Evolutionary conservation across 805 yeast species (phyloP), one percentile per base, ranked within the genome.

Genomic region (Candida boleticola): DNA sequence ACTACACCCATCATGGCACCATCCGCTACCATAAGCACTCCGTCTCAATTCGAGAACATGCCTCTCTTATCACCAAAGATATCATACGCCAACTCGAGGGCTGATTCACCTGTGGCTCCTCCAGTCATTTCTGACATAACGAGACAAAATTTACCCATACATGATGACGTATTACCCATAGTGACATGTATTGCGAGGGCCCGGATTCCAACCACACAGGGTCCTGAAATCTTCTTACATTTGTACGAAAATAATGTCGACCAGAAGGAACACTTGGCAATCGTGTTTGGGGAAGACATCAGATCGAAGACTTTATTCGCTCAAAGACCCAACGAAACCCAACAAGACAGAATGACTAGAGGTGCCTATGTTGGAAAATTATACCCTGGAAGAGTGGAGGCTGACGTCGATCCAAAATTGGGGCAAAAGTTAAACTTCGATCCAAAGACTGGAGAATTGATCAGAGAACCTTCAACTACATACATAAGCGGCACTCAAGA

Each of bases 321-420:
- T 35, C 66, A 66, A 39, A 68, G 87, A 40, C 67, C 67, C 0
- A 79, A 79, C 35, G 99, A 93, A 49, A 73, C 96, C 0, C 97
- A 89, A 63, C 83, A 80, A 53, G 97, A 89, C 60, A 66, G 99
- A 51, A 93, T 93, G 97, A 89, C 95, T n/a, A 76, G 99, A 51
- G 99, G 99, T 21, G 99, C 99, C 0, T 93, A 93, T 53, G 80
- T 87, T 25, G 99, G 99, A 4, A 82, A 80, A 55, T 68, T 93
- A 40, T 82, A 79, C 51, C 98, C 99, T 4, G 98, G 98, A 3
- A 75, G 99, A 50, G 62, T 63, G 23, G 56, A 66, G 3, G 95
- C 95, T 0, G 93, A 86, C 56, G 49, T 43, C 6, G 93, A 85
- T 57, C 55, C 47, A 4, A 49, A 46, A 9, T 37, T 46, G 18